Base-by-base conservation (phyloP, 805 yeast species). In the Debaryomyces hansenii region DNA sequence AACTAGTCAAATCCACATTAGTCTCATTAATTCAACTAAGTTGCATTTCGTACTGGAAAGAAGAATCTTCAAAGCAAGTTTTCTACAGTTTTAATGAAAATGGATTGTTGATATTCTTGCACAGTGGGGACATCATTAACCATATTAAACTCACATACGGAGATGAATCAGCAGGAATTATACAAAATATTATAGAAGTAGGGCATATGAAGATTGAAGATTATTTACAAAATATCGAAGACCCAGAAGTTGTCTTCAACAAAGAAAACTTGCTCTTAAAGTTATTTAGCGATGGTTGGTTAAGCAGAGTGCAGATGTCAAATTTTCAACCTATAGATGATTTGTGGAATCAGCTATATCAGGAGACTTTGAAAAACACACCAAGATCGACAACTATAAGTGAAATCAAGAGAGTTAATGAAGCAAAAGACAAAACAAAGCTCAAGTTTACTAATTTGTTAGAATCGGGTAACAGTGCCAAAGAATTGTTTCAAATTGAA, bases 21-120 rank as follows among this genome's bases (percentile, higher is more conserved):
- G 95, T 88, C 4, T 79, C 91, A 6, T 69, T 92, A 56, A 74
- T 91, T 35, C 97, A 92, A 64, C 71, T 89, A 51, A 80, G 87
- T 48, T 86, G 96, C 63, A 83, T 88, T 8, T 77, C 77, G 20
- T 82, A 82, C 57, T 83, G 90, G 82, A 67, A 67, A 14, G 86
- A 82, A 24, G 51, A 46, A 2, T 59, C 53, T 40, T 51, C 62
- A 12, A 59, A 58, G 0, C 46, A 51, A 15, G 71, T 78, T 0
- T 77, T 68, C 56, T 90, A 90, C 62, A 71, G 71, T 27, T 78
- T 82, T 49, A 78, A 84, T 57, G 85, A 84, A 50, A 74, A 73
- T 31, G 96, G 95, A 5, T 65, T 83, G 15, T 72, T 82, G 51
- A 64, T 78, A 45, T 69, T 90, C 44, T 63, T 90, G 14, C 88